A percentile compares a stretch with the other conserved stretches of the same genome.
Evolutionary conservation across 139 green algal species (phyloP).

Genomic region (Asterochloris erici): DNA sequence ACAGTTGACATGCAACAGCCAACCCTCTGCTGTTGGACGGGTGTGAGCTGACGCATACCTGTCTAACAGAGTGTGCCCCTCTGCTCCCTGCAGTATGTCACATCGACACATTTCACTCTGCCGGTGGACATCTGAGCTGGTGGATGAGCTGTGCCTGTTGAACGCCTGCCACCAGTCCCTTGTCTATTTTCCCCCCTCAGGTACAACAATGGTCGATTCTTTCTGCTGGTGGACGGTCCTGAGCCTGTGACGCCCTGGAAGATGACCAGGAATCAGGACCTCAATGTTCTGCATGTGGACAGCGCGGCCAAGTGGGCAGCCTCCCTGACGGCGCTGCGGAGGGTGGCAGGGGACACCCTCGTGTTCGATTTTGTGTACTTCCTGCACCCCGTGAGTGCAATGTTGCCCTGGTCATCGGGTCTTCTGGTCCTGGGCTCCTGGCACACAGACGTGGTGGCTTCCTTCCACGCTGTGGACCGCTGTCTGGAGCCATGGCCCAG

Average conservation of each 20-base stretch:
- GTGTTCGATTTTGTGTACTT: slow-evolving; percentile 88
- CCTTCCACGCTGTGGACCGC: no score
- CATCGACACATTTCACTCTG: no score
- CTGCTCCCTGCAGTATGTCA: no score
- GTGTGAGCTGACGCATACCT: no score
- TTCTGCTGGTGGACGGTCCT: slow-evolving; percentile 60
- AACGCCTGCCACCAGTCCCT: slow-evolving; percentile 21
- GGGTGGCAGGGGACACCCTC: slow-evolving; percentile 72
- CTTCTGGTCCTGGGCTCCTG: neutral
- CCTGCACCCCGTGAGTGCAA: slow-evolving; percentile 56
- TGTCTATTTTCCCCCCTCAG: slow-evolving; percentile 48
- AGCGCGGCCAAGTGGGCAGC: slow-evolving; percentile 29
- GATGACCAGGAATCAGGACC: slow-evolving; percentile 50
- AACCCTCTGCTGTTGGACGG: no score
- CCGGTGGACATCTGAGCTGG: no score
- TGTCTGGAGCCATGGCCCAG: no score
- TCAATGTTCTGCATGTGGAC: slow-evolving; percentile 49
- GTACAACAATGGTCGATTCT: slow-evolving; percentile 78
- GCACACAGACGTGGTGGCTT: neutral
- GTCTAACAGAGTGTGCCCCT: no score
- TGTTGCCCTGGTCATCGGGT: neutral
- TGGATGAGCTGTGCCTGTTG: neutral
- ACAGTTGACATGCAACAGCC: no score
- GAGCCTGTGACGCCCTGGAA: slow-evolving; percentile 36
- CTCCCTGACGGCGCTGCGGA: slow-evolving; percentile 23